Conservation (phyloP, 1,139 yeast genomes). For the Kodamaea sp. region DNA sequence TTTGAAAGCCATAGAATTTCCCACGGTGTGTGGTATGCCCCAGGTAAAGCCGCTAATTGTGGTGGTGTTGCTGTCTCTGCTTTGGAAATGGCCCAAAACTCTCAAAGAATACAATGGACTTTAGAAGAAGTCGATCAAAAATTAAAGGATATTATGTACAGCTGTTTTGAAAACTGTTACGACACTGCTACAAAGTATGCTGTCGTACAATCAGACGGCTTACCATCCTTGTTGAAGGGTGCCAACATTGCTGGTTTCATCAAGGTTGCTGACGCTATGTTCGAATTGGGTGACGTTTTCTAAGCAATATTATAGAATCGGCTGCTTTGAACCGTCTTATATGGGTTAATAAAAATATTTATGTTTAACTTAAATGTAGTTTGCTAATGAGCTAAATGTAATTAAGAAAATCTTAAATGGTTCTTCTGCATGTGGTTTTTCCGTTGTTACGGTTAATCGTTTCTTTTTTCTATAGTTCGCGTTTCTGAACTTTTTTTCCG, state of each 20-base stretch:
- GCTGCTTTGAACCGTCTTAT: too few species aligned
- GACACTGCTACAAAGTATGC: constrained; percentile 80
- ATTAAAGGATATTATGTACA: constrained; percentile 69
- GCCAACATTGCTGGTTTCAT: constrained; percentile 99
- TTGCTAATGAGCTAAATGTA: not conserved
- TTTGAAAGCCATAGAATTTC: constrained; percentile 79
- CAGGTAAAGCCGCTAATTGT: constrained; percentile 99
- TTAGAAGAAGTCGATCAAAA: constrained; percentile 18
- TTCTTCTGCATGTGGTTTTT: too few species aligned
- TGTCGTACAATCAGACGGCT: constrained; percentile 54
- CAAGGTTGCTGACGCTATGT: constrained; percentile 98
- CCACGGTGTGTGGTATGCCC: constrained; percentile 92
- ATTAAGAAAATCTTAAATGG: too few species aligned
- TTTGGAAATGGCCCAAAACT: constrained; percentile 99
- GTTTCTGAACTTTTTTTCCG: too few species aligned
- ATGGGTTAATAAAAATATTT: too few species aligned
- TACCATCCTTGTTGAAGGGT: constrained; percentile 96
- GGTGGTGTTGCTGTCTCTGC: constrained; percentile 99
- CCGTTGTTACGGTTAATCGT: too few species aligned
- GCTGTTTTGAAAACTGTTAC: constrained; percentile 91
- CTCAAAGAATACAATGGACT: constrained; percentile 64
- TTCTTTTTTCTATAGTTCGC: too few species aligned
- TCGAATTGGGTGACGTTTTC: constrained; percentile 89
- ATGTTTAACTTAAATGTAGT: not conserved
- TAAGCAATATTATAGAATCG: constrained; percentile 18